Percentiles rank a stretch among this genome's conserved stretches.
Evolutionary conservation across 106 monocot genomes (phyloP).

Genomic region (Dendrobium nobile): DNA sequence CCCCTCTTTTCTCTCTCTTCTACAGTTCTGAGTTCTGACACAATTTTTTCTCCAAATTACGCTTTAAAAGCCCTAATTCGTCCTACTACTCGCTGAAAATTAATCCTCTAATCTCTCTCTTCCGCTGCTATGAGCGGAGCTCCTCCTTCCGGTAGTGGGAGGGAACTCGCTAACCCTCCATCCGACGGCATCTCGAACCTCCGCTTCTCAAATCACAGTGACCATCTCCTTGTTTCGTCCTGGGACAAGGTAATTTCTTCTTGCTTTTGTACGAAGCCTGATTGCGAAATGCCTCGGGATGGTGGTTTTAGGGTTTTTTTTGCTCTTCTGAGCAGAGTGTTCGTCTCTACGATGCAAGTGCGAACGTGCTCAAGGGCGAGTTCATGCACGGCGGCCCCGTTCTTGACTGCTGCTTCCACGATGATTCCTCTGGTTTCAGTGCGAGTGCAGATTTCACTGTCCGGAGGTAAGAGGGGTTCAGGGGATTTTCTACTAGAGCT

Average conservation of each 20-base stretch:
- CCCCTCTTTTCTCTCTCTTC: neutral
- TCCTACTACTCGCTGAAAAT: neutral
- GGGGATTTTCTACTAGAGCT: neutral
- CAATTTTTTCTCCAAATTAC: no score
- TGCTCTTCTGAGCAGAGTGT: conserved; percentile 45
- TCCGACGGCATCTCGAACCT: conserved; percentile 92
- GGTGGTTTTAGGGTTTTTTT: neutral
- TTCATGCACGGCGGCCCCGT: conserved; percentile 80
- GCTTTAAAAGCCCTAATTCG: no score
- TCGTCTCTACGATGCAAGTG: conserved; percentile 75
- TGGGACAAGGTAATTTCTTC: conserved; percentile 71
- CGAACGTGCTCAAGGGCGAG: conserved; percentile 71
- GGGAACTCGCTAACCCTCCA: conserved; percentile 74
- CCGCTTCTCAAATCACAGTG: conserved; percentile 96
- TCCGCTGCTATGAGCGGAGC: conserved; percentile 40
- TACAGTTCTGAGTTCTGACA: neutral
- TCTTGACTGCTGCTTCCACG: conserved; percentile 99
- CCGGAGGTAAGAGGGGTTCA: conserved; percentile 49
- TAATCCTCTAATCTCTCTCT: neutral
- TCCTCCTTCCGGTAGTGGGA: conserved; percentile 26
- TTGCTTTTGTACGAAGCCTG: neutral
- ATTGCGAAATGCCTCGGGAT: conserved; percentile 7
- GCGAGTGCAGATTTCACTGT: conserved; percentile 68
- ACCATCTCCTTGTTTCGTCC: conserved; percentile 90
- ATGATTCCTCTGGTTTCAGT: conserved; percentile 90